Percentiles rank a stretch among this genome's conserved stretches.
phyloP scores from a whole-genome alignment of 768 basidiomycete species.

The Leucocoprinus sp. region DNA sequence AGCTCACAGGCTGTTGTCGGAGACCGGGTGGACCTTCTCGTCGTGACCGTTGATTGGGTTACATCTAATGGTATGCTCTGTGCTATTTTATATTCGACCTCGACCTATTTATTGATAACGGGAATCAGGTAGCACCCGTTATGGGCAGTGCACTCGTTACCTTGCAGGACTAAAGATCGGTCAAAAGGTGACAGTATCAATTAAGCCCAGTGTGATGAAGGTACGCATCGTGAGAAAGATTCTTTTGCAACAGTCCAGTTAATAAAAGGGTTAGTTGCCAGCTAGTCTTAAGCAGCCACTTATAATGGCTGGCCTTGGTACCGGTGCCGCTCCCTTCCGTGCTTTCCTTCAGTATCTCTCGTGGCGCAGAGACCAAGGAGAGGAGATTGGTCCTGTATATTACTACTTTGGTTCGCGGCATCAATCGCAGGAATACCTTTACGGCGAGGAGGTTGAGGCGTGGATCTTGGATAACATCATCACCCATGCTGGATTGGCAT shows the following conservation, averaged over 20 bases:
- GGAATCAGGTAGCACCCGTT: constrained; percentile 59
- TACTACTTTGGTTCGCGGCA: constrained; percentile 99
- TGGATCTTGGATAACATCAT: constrained; percentile 81
- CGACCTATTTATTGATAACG: constrained; percentile 5
- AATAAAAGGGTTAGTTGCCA: constrained; percentile 52
- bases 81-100: not conserved
- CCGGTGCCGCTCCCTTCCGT: constrained; percentile 97
- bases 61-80: constrained; percentile 64
- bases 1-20: constrained; percentile 94
- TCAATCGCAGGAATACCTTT: constrained; percentile 92
- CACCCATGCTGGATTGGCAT: constrained; percentile 87
- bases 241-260: constrained; percentile 5
- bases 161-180: constrained; percentile 77
- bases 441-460: constrained; percentile 94
- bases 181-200: constrained; percentile 92
- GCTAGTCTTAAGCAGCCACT: constrained; percentile 79
- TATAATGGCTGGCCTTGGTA: constrained; percentile 98
- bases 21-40: constrained; percentile 85
- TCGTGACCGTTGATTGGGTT: constrained; percentile 95
- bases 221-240: constrained; percentile 29
- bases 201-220: constrained; percentile 99
- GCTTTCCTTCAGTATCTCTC: constrained; percentile 97
- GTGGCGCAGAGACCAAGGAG: constrained; percentile 64
- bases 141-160: constrained; percentile 95
- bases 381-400: constrained; percentile 83